Evolutionary conservation across 495 filamentous ascomycete genomes (phyloP), one percentile per base, ranked within the genome.

Genomic region (Hypoxylon fragiforme): DNA sequence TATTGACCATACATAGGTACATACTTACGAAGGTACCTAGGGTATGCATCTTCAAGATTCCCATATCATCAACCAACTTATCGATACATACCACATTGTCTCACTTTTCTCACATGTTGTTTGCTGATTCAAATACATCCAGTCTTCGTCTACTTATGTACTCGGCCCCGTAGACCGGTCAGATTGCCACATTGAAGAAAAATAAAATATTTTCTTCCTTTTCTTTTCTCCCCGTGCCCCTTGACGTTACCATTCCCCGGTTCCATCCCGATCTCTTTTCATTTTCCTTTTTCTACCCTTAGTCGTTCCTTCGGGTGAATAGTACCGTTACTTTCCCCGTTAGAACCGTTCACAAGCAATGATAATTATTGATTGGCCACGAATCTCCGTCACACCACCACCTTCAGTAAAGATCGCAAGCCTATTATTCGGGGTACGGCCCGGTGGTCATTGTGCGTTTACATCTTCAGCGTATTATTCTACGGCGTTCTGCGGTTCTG

Each of bases 381-480:
- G 38, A 43, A 21, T 40, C 36, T 43, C 51, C 37, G 51, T 56
- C 44, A 51, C 57, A 38, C 41, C 36, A 31, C 16, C 19, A 11
- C 13, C 19, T 20, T 30, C 31, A 13, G 28, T 14, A 20, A 24
- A 44, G 35, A 39, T 35, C 28, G 35, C 26, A 37, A 31, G 31
- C 31, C 44, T 15, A 42, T 45, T 31, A 14, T 46, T 61, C 57
- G 57, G 47, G 51, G 45, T 42, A 47, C 51, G 57, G 51, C 41
- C 57, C 57, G 51, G 57, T 52, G 44, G 30, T 26, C 14, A 31
- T 13, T 46, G 42, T 48, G 44, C 47, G 18, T 50, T 36, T 44
- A 20, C 46, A 31, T 45, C 36, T 55, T 55, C 48, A 43, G 42
- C 57, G 19, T 19, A 42, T 42, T 47, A 52, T 56, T 56, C 51